A percentile compares a stretch with the other conserved stretches of the same genome.
These are phyloP conservation scores for Ustilago sp. DNA, from an alignment of 1,284 basidiomycete genomes.

Conservation along the genomic window DNA sequence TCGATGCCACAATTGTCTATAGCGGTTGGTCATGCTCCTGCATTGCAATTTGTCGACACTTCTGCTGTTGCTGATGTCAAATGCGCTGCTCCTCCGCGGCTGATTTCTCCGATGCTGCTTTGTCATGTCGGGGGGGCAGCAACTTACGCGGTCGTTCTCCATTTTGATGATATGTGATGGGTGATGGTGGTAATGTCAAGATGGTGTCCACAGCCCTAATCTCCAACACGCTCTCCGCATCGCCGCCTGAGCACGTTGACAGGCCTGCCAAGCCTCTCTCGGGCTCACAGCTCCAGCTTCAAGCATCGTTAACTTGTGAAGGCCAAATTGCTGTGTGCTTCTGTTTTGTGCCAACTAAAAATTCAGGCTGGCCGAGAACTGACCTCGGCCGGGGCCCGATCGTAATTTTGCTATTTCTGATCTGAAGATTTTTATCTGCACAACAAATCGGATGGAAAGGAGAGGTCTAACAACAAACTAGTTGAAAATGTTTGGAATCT, in stretches of 20 bases:
- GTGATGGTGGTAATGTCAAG: slow-evolving; percentile 41
- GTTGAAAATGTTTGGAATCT: background rate
- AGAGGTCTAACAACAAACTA: no score
- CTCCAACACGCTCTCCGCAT: slow-evolving; percentile 3
- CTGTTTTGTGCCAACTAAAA: background rate
- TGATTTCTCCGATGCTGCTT: slow-evolving; percentile 33
- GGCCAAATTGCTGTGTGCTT: no score
- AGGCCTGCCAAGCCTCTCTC: background rate
- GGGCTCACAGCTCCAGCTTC: no score
- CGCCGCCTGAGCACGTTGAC: background rate
- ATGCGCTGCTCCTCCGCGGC: slow-evolving; percentile 23
- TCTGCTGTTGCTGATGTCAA: slow-evolving; percentile 5
- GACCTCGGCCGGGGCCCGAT: slow-evolving; percentile 24
- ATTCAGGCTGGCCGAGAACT: background rate
- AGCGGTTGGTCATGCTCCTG: background rate
- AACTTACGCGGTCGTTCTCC: slow-evolving; percentile 72
- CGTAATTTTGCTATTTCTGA: background rate
- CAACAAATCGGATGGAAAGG: no score
- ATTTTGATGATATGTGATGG: slow-evolving; percentile 67
- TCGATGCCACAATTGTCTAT: background rate
- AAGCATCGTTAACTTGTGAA: no score
- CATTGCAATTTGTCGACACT: background rate
- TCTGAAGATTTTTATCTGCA: background rate
- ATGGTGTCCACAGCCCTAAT: slow-evolving; percentile 7
- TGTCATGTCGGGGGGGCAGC: slow-evolving; percentile 14